Evolutionary conservation across 768 basidiomycete genomes (phyloP), one percentile per base, ranked within the genome.

Genomic region (Filobasidium floriforme): DNA sequence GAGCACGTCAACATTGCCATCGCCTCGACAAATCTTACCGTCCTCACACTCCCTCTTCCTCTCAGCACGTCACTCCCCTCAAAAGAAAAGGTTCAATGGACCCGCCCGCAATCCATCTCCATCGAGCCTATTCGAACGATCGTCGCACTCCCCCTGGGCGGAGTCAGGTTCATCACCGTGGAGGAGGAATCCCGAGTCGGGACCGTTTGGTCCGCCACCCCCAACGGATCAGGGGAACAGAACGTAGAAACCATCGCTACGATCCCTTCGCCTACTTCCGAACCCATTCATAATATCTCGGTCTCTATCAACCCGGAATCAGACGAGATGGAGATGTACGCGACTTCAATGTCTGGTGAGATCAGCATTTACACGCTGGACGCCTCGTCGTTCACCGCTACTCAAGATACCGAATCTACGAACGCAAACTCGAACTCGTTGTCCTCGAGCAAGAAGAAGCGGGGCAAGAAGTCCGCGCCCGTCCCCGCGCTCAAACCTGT

Each of bases 311-410:
- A 69, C 1, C 57, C 73, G 2, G 26, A 28, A 14, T 32, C 22
- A 57, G 26, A 26, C 14, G 63, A 68, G 24, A 43, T 78, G 15
- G 63, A 68, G 24, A 43, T 78, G 15, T 72, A 73, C 1, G 70
- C 76, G 22, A 62, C 76, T 24, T 75, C 76, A 51, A 46, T 61
- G 7, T 75, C 77, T 0, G 77, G 77, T 29, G 75, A 76, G 61
- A 68, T 75, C n/a, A 74, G 71, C 10, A 40, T 78, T n/a, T 78
- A 75, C 69, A 63, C 67, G 9, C n/a, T 75, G 1, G 37, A 68
- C 18, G 59, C 69, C 24, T 60, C 73, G 2, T 71, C 73, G 62
- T 68, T 75, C 60, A 46, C 65, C n/a, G 59, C 54, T n/a, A 57
- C 32, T 4, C 32, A 37, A 37, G 68, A 15, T 51, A 72, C 62